Base-by-base conservation (phyloP, 2,329 filamentous ascomycete species). In the Hymenoscyphus fructigenus region DNA sequence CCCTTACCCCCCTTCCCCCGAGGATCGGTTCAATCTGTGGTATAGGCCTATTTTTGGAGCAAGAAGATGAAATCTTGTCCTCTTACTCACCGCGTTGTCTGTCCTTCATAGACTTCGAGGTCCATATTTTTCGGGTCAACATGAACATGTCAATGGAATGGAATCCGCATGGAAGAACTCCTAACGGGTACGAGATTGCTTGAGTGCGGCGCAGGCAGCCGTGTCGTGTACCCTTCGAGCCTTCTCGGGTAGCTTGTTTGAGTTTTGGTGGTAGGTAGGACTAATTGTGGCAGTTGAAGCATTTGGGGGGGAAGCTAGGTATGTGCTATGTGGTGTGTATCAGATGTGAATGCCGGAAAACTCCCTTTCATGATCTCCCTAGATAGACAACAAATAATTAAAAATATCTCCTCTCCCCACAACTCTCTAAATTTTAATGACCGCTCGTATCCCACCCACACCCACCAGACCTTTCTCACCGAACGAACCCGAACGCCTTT, bases 41-140 rank as follows among this genome's bases (percentile, higher is more conserved):
- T 88, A 81, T 84, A 83, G 87, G 86, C 90, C 89, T 90, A 91
- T 92, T 92, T 92, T 92, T 86, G 86, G 85, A 84, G 84, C 81
- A 92, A 90, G 89, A 84, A 93, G 86, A 93, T 82, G 70, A 79
- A 88, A 72, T 64, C 36, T 57, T 71, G 79, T 76, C 83, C 82
- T 78, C 78, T 79, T 88, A 91, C 88, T 91, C 89, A 91, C 87
- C 88, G 83, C 84, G 81, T 81, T 83, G 82, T 83, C 80, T 81
- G 79, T 76, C 76, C 75, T 77, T 74, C 69, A 74, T 90, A 86
- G 85, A 81, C 84, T 83, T 81, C 78, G 84, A 81, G 88, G 88
- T 92, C 89, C 88, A 90, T 89, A 77, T 82, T 83, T 83, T 80
- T 78, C 62, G 78, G 85, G 88, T 82, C 83, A 78, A 90, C 84